These are phyloP conservation scores for Albifimbria verrucaria DNA, from an alignment of 2,329 filamentous ascomycete genomes.

Conservation along the genomic window DNA sequence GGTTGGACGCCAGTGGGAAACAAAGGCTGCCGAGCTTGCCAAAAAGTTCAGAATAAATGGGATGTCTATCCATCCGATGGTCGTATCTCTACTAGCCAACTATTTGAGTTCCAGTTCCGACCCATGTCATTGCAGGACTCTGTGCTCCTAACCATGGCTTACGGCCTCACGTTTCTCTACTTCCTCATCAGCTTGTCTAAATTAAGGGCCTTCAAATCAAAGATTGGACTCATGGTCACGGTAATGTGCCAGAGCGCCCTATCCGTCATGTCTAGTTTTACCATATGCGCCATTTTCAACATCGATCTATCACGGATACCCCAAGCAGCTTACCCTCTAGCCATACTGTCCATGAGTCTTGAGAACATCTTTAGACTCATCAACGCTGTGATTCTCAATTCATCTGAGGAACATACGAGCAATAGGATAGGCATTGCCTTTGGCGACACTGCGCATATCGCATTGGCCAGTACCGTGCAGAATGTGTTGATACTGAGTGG, in stretches of 20 bases:
- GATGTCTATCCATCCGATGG: constrained; percentile 62
- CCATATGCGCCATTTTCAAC: constrained; percentile 71
- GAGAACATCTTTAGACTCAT: constrained; percentile 78
- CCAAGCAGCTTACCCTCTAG: constrained; percentile 69
- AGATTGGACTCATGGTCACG: constrained; percentile 67
- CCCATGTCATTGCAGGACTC: constrained; percentile 68
- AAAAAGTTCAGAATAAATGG: constrained; percentile 51
- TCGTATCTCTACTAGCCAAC: constrained; percentile 49
- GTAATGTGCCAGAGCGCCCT: constrained; percentile 67
- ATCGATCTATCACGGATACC: constrained; percentile 75
- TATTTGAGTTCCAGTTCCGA: constrained; percentile 77
- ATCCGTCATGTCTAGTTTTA: constrained; percentile 76
- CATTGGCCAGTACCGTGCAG: constrained; percentile 64
- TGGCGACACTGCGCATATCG: constrained; percentile 68
- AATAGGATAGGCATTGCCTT: constrained; percentile 70
- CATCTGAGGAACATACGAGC: constrained; percentile 64
- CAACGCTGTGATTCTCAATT: constrained; percentile 71
- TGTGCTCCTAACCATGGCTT: constrained; percentile 60
- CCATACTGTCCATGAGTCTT: constrained; percentile 72
- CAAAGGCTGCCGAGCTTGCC: constrained; percentile 52
- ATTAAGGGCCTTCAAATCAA: constrained; percentile 71
- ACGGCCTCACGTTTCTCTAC: constrained; percentile 61
- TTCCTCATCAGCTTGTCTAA: constrained; percentile 65
- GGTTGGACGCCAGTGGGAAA: constrained; percentile 63
- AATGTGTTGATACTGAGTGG: constrained; percentile 65